Base-by-base conservation (phyloP, 306 rosid species). In the Clitoria ternatea region DNA sequence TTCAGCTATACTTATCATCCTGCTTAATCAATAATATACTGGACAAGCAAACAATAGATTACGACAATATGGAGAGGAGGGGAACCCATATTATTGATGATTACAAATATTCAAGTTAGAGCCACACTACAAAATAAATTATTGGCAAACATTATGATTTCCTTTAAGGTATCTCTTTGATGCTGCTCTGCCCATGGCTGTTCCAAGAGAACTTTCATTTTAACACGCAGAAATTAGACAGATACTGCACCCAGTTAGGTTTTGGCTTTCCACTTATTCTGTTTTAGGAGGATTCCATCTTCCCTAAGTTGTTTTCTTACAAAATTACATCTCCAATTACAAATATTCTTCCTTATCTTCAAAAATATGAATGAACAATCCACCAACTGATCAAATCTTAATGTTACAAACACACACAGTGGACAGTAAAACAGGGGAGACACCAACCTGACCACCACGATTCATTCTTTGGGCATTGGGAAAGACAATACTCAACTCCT, bases 381-480 rank as follows among this genome's bases (percentile, higher is more conserved):
- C 43, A 29, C 57, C 19, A 11, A 70, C 69, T 39, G 44, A 52
- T 18, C 30, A 53, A 65, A 45, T 47, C 13, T 33, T 30, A 35
- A 27, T 4, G 4, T 1, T 39, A 55, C 62, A 77, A 42, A 48
- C 30, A 70, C 1, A n/a, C 1, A n/a, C 7, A 55, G 32, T 2
- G 18, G 26, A 54, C 7, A 8, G 15, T 45, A 59, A 78, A 43
- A 6, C 9, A 8, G 43, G 30, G 76, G 50, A 55, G 37, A 30
- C 32, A 81, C 89, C 43, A 70, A 90, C 98, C 98, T 94, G 97
- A 60, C 95, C 84, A 84, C 98, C 98, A 61, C 98, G 97, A 79
- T 94, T 94, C 84, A 90, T 89, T 76, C 85, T 85, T 69, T 87
- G 86, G 6, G 97, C 91, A 84, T 94, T 94, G 4, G 98, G 98